Percentiles rank a stretch among this genome's conserved stretches.
These are phyloP conservation scores for Sporisorium scitamineum DNA, from an alignment of 1,284 basidiomycete genomes.

Conservation along the genomic window DNA sequence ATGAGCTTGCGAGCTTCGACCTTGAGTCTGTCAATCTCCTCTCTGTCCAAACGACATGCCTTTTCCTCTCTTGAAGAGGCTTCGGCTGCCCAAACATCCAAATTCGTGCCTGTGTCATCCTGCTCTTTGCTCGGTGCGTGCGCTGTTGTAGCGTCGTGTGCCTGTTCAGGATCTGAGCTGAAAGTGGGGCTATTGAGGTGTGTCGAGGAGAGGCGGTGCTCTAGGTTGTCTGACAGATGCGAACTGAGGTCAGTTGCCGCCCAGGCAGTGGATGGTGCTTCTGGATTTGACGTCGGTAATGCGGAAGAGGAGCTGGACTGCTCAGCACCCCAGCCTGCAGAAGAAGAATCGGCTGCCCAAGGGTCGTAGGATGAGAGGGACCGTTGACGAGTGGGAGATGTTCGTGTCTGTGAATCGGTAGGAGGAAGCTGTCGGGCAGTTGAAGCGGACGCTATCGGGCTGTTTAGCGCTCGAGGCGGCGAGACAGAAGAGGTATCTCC, in stretches of 20 bases:
- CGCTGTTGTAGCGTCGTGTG: not conserved
- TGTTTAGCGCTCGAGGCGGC: not conserved
- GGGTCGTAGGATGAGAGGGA: constrained; percentile 29
- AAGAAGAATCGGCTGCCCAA: constrained; percentile 21
- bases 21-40: constrained; percentile 45
- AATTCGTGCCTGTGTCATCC: constrained; percentile 3
- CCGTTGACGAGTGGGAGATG: constrained; percentile 5
- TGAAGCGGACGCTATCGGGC: not conserved
- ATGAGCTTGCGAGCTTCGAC: constrained; percentile 41
- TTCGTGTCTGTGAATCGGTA: not conserved
- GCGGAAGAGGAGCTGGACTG: not conserved
- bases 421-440: not conserved
- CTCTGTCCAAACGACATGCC: constrained; percentile 29
- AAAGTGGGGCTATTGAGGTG: not conserved
- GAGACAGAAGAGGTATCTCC: constrained; percentile 1
- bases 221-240: not conserved
- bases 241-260: constrained; percentile 2
- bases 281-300: not conserved
- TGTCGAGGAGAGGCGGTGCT: constrained; percentile 8
- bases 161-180: not conserved
- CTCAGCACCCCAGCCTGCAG: constrained; percentile 14
- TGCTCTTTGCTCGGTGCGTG: not conserved
- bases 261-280: constrained; percentile 12
- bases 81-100: constrained; percentile 41
- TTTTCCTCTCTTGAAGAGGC: constrained; percentile 29